Evolutionary conservation across 768 basidiomycete genomes (phyloP), one percentile per base, ranked within the genome.

Genomic region (Lactarius hatsudake): DNA sequence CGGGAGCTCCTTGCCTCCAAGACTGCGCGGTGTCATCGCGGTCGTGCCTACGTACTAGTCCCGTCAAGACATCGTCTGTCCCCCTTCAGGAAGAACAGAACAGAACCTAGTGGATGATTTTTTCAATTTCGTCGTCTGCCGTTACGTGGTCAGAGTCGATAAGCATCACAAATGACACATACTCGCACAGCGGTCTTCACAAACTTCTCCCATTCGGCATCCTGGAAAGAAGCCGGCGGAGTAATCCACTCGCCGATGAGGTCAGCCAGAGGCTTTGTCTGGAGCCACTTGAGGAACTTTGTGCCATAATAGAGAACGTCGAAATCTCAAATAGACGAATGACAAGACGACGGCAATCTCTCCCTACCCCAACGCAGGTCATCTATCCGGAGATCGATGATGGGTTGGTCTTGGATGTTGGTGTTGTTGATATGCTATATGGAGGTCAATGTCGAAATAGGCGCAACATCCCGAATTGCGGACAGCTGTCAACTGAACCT

Each of bases 61-160:
- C 7, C 7, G 28, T 61, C 26, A 67, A 60, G 26, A 43, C 15
- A 30, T n/a, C 23, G 57, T 5, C 6, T 3, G 30, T 20, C 9
- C 3, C 42, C 13, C 15, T 5, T 6, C 7, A 8, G 13, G 20
- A 20, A 40, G 32, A 40, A 8, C 9, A 45, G 12, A 48, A 7
- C 56, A 43, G 23, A 34, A 68, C 60, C 67, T 53, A 70, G 38
- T 12, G 69, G 62, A 42, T 68, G 69, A 43, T 70, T 70, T 56
- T n/a, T n/a, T n/a, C n/a, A n/a, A n/a, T n/a, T n/a, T n/a, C n/a
- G 69, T 70, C 34, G 69, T 70, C 69, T 69, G 26, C 8, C 18
- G 34, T 36, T 42, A 34, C 36, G 18, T 12, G 30, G 55, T 45
- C 30, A 59, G 28, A 18, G 38, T 20, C 23, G 59, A 32, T 17